Percentiles rank a stretch among this genome's conserved stretches.
Evolutionary conservation across 495 filamentous ascomycete genomes (phyloP).

Genomic region (Neurospora sp.): DNA sequence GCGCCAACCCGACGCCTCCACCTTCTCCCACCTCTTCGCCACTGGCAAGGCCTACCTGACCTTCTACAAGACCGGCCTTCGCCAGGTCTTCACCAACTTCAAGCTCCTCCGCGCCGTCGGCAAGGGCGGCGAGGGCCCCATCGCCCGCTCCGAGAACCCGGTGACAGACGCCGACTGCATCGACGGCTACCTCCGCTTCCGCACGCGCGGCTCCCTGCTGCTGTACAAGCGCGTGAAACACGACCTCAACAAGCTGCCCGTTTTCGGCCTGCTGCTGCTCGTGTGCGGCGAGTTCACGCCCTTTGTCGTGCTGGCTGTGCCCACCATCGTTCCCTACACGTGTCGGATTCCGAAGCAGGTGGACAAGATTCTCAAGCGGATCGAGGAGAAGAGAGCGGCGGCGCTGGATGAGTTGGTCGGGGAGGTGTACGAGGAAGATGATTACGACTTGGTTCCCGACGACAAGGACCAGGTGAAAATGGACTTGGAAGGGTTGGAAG

Average conservation of each 20-base stretch:
- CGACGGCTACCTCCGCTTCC: slow-evolving; percentile 1
- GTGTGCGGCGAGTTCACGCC: slow-evolving; percentile 81
- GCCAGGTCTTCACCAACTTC: slow-evolving; percentile 53
- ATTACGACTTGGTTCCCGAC: not conserved
- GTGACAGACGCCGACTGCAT: not conserved
- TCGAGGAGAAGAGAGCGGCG: slow-evolving; percentile 34
- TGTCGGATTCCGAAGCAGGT: slow-evolving; percentile 74
- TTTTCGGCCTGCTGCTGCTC: slow-evolving; percentile 62
- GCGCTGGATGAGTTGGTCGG: slow-evolving; percentile 23
- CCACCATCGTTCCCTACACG: slow-evolving; percentile 59
- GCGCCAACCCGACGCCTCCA: slow-evolving; percentile 24
- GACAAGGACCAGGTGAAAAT: not conserved
- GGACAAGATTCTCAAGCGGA: slow-evolving; percentile 36
- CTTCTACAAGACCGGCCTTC: slow-evolving; percentile 85
- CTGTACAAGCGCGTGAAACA: slow-evolving; percentile 33
- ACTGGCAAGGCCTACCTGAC: slow-evolving; percentile 50
- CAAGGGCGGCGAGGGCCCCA: slow-evolving; percentile 1
- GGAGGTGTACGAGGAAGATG: slow-evolving; percentile 1
- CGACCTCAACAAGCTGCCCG: slow-evolving; percentile 63
- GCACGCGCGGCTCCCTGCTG: slow-evolving; percentile 17
- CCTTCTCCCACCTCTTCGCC: slow-evolving; percentile 34
- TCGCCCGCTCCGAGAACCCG: slow-evolving; percentile 11
- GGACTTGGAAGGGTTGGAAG: not conserved
- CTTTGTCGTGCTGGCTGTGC: slow-evolving; percentile 56
- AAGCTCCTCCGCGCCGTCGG: slow-evolving; percentile 35